Evolutionary conservation across 148 eudicot species (phyloP).

Genomic region (Salicornia ramosissima): DNA sequence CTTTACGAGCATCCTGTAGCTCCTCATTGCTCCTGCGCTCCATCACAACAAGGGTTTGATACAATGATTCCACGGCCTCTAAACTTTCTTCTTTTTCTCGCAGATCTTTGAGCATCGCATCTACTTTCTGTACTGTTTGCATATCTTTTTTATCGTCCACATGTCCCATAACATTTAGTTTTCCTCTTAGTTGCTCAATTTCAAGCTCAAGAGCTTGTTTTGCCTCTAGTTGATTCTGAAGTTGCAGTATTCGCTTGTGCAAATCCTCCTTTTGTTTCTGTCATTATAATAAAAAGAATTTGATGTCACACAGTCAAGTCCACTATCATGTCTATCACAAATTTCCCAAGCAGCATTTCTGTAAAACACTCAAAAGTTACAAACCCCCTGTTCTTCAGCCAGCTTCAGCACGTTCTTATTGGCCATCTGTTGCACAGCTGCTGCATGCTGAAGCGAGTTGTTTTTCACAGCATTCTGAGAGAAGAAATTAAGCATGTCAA

Average conservation of each 20-base stretch:
- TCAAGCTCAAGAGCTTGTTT: slow-evolving; percentile 85
- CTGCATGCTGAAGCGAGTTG: slow-evolving; percentile 61
- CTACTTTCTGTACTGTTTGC: slow-evolving; percentile 68
- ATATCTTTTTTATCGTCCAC: slow-evolving; percentile 69
- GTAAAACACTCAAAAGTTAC: too few species aligned
- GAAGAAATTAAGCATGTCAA: slow-evolving; percentile 21
- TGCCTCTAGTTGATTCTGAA: slow-evolving; percentile 71
- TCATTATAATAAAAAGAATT: slow-evolving; percentile 1
- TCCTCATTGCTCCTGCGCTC: slow-evolving; percentile 89
- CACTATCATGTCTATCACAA: background rate
- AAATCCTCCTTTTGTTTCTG: slow-evolving; percentile 82
- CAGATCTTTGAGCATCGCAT: slow-evolving; percentile 44
- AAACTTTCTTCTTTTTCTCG: slow-evolving; percentile 76
- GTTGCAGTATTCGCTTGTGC: slow-evolving; percentile 59
- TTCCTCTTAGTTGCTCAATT: slow-evolving; percentile 68
- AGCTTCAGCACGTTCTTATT: slow-evolving; percentile 72
- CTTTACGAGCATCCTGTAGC: slow-evolving; percentile 91
- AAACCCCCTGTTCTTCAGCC: slow-evolving; percentile 84
- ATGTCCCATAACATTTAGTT: slow-evolving; percentile 69
- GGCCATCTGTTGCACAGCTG: slow-evolving; percentile 60
- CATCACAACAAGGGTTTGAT: slow-evolving; percentile 71
- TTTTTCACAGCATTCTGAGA: slow-evolving; percentile 63
- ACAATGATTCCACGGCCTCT: slow-evolving; percentile 57
- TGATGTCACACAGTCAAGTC: too few species aligned
- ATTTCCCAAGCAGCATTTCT: slow-evolving; percentile 5